phyloP scores from a whole-genome alignment of 148 eudicot species.

The Amaranthus palmeri region DNA sequence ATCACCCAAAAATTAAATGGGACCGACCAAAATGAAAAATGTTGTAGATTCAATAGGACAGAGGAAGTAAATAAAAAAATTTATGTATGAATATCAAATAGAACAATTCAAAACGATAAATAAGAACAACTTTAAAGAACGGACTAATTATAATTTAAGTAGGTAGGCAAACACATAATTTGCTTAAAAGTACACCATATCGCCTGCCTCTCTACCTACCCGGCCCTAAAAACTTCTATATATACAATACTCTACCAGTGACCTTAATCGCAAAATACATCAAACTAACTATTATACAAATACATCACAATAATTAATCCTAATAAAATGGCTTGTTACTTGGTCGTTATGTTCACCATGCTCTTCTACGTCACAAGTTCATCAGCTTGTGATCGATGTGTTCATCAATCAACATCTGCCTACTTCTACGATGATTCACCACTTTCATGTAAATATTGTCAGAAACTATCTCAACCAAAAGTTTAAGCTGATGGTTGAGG shows the following conservation, averaged over 20 bases:
- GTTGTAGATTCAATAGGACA: no score
- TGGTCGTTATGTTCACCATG: slow-evolving; percentile 17
- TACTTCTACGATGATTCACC: slow-evolving; percentile 43
- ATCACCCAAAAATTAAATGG: no score
- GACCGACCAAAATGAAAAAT: no score
- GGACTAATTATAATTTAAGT: no score
- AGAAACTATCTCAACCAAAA: no score
- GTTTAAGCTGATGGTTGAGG: no score
- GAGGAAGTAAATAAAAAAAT: no score
- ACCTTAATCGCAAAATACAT: neutral
- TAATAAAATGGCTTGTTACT: slow-evolving; percentile 22
- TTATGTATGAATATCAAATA: no score
- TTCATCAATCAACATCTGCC: slow-evolving; percentile 53
- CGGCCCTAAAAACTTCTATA: neutral
- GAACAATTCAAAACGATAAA: no score
- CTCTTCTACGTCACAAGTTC: slow-evolving; percentile 24
- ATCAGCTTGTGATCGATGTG: slow-evolving; percentile 60
- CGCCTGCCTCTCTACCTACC: neutral
- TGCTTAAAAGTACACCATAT: slow-evolving; percentile 17
- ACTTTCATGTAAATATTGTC: slow-evolving; percentile 50
- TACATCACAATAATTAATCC: neutral
- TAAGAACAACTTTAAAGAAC: no score
- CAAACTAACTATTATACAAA: neutral
- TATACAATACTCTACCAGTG: neutral
- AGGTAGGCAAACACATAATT: no score